phyloP scores from a whole-genome alignment of 495 filamentous ascomycete species.

The Lepidopterella palustris region DNA sequence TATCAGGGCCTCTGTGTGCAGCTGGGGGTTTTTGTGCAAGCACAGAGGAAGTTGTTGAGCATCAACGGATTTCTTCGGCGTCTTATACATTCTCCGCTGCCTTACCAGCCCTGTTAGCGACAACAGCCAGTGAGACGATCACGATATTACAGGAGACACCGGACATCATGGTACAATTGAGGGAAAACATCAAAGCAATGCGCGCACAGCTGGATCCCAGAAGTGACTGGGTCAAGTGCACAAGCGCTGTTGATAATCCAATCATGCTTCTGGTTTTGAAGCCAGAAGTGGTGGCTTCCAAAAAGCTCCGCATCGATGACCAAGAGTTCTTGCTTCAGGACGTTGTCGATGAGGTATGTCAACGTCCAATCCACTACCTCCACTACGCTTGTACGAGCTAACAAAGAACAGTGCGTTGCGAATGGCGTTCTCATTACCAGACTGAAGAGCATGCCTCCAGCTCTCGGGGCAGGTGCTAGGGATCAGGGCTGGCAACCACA shows the following conservation, averaged over 20 bases:
- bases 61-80: slow-evolving; percentile 84
- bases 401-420: slow-evolving; percentile 43
- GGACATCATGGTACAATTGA: slow-evolving; percentile 64
- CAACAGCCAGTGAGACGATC: slow-evolving; percentile 86
- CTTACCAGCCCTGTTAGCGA: slow-evolving; percentile 85
- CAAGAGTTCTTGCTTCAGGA: slow-evolving; percentile 86
- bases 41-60: slow-evolving; percentile 80
- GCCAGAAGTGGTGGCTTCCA: slow-evolving; percentile 67
- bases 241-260: slow-evolving; percentile 77
- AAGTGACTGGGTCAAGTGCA: slow-evolving; percentile 87
- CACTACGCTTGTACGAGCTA: slow-evolving; percentile 41
- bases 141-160: slow-evolving; percentile 76
- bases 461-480: slow-evolving; percentile 52
- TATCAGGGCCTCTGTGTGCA: slow-evolving; percentile 82
- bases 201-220: slow-evolving; percentile 81
- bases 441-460: slow-evolving; percentile 67
- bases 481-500: slow-evolving; percentile 53
- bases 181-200: slow-evolving; percentile 78
- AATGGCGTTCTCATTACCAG: slow-evolving; percentile 86
- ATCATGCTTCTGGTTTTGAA: slow-evolving; percentile 81
- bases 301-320: slow-evolving; percentile 59
- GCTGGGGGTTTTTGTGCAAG: slow-evolving; percentile 96
- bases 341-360: slow-evolving; percentile 80
- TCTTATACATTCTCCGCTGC: slow-evolving; percentile 95
- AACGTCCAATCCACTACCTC: not conserved